Base-by-base conservation (phyloP, 2,329 filamentous ascomycete species). In the Penicillium thymicola region DNA sequence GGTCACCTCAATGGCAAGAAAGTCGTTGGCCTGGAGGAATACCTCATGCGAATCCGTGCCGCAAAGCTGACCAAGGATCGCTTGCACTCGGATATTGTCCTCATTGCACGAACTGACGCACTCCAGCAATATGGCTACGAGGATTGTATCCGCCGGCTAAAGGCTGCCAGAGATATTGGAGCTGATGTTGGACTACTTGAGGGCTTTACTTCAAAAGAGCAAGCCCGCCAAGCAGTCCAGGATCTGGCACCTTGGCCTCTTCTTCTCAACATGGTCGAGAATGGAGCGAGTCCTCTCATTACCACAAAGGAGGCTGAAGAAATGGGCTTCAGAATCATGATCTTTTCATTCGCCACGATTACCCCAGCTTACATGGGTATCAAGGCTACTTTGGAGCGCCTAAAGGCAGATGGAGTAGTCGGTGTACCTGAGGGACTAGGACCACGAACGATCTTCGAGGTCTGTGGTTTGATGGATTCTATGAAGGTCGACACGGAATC, bases 231-330 rank as follows among this genome's bases (percentile, higher is more conserved):
- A 46, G 69, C 70, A 4, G 70, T 75, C 9, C 58, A 72, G 50
- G 72, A 75, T 37, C 60, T 78, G n/a, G 68, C 67, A 0, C 71
- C 70, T 1, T 74, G 70, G 65, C 75, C 75, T 1, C 61, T 77
- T 47, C 63, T 79, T 25, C 64, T 78, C 32, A 79, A 79, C 45
- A 76, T 76, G 67, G 76, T 79, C 2, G 74, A 77, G 44, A 72
- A 76, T 25, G 76, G 75, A 4, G 69, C 70, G 2, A 73, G 68
- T 0, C 76, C 76, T 0, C 61, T 71, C 11, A 69, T 75, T 13
- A 70, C 73, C 4, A 70, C 71, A 0, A 64, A 72, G 28, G 74
- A 78, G 44, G 74, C 75, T 0, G 55, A 69, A 38, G 68, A 74
- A 38, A 70, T 78, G 65, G 76, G 76, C 1, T 78, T 78, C 60